Conservation (phyloP, 345 rosid species). For the Hirschfeldia incana region DNA sequence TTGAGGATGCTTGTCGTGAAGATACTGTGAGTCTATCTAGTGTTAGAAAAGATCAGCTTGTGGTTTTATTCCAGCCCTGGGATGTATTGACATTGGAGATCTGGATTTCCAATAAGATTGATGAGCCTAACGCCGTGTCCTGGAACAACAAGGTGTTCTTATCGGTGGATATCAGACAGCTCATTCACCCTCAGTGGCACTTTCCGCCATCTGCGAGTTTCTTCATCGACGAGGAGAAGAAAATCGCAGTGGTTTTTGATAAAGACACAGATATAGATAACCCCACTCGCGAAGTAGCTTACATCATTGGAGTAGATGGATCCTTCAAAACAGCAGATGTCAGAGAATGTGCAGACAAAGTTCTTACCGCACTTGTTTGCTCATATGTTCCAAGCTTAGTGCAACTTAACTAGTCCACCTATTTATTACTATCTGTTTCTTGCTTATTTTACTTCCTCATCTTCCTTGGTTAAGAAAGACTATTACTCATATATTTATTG, state of each 20-base stretch:
- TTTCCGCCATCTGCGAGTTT: neutral
- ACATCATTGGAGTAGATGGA: neutral
- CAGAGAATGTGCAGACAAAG: neutral
- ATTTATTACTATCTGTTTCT: neutral
- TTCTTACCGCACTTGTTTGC: neutral
- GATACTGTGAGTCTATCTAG: neutral
- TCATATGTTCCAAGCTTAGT: neutral
- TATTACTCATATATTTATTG: neutral
- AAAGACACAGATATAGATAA: neutral
- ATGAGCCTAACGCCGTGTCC: neutral
- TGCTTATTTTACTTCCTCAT: neutral
- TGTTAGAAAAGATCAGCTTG: neutral
- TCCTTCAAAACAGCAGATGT: neutral
- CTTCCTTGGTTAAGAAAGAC: neutral
- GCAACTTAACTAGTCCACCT: neutral
- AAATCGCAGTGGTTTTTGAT: neutral
- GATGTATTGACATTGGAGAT: neutral
- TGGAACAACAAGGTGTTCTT: neutral
- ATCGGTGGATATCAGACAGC: neutral
- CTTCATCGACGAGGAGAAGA: neutral
- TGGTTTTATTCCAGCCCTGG: neutral
- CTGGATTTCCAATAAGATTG: neutral
- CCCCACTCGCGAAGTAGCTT: neutral
- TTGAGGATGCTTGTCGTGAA: neutral
- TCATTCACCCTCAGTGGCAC: neutral